A percentile compares a stretch with the other conserved stretches of the same genome.
These are phyloP conservation scores for Apiospora phragmitis DNA, from an alignment of 2,329 filamentous ascomycete genomes.

Conservation along the genomic window DNA sequence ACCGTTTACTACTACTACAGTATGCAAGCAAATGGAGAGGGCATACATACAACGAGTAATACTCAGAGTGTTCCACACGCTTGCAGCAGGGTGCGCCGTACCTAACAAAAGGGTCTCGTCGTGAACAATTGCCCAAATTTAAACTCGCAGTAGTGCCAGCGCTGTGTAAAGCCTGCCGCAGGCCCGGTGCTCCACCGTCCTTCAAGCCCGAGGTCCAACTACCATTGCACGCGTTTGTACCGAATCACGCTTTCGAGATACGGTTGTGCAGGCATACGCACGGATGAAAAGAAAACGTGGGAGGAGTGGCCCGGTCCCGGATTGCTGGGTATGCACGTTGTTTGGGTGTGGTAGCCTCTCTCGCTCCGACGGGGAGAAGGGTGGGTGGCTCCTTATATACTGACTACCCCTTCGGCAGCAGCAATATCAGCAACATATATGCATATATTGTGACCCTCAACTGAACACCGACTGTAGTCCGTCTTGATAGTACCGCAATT, in stretches of 20 bases:
- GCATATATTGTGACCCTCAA: too few species aligned
- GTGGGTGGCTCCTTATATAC: background rate
- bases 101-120: background rate
- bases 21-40: background rate
- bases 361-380: background rate
- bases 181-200: constrained; percentile 1
- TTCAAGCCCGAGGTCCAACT: background rate
- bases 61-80: background rate
- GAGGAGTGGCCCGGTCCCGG: background rate
- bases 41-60: background rate
- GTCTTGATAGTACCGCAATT: background rate
- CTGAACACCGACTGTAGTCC: background rate
- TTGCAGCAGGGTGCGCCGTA: background rate
- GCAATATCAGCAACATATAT: too few species aligned
- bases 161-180: constrained; percentile 1
- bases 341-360: background rate
- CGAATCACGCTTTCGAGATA: background rate
- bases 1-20: too few species aligned
- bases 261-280: background rate
- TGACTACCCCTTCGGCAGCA: background rate
- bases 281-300: background rate
- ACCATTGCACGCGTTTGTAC: background rate
- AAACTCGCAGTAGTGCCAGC: constrained; percentile 1
- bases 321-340: background rate
- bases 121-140: background rate